These are phyloP conservation scores for Xylaria polymorpha DNA, from an alignment of 2,329 filamentous ascomycete species.

Conservation along the genomic window DNA sequence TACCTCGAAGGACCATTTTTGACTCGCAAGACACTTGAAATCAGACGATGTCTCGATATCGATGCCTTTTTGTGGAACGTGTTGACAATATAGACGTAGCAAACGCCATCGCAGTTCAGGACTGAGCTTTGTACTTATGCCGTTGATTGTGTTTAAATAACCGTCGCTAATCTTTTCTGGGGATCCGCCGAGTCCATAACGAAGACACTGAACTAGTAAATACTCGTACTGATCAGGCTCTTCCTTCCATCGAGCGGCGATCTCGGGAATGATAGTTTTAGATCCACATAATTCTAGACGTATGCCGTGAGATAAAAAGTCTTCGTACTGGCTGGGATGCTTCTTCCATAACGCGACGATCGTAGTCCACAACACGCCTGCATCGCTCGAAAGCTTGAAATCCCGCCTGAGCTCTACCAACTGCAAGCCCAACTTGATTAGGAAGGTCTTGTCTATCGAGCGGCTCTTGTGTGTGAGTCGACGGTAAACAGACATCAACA, in stretches of 20 bases:
- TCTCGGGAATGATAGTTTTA: slow-evolving; percentile 2
- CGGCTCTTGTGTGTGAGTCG: slow-evolving; percentile 18
- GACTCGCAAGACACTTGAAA: slow-evolving; percentile 30
- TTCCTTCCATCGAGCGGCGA: slow-evolving; percentile 31
- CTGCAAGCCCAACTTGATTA: slow-evolving; percentile 30
- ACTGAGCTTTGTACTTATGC: slow-evolving; percentile 2
- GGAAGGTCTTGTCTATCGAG: slow-evolving; percentile 19
- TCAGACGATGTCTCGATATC: slow-evolving; percentile 31
- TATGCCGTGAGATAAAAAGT: slow-evolving; percentile 24
- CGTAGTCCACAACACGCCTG: slow-evolving; percentile 8
- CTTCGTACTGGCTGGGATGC: slow-evolving; percentile 20
- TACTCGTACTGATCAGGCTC: slow-evolving; percentile 25
- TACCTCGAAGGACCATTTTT: slow-evolving; percentile 30
- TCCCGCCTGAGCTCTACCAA: slow-evolving; percentile 26
- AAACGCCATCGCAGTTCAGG: slow-evolving; percentile 32
- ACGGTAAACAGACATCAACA: slow-evolving; percentile 32
- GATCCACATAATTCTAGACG: slow-evolving; percentile 17
- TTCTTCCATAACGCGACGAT: slow-evolving; percentile 29
- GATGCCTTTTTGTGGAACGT: slow-evolving; percentile 31
- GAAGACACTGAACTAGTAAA: slow-evolving; percentile 23
- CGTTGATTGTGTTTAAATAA: slow-evolving; percentile 14
- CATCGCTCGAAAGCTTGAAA: slow-evolving; percentile 14
- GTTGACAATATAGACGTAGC: slow-evolving; percentile 34
- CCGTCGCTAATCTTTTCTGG: slow-evolving; percentile 12
- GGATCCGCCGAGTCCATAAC: slow-evolving; percentile 27